Evolutionary conservation across 148 eudicot genomes (phyloP).

Genomic region (Rhododendron molle): DNA sequence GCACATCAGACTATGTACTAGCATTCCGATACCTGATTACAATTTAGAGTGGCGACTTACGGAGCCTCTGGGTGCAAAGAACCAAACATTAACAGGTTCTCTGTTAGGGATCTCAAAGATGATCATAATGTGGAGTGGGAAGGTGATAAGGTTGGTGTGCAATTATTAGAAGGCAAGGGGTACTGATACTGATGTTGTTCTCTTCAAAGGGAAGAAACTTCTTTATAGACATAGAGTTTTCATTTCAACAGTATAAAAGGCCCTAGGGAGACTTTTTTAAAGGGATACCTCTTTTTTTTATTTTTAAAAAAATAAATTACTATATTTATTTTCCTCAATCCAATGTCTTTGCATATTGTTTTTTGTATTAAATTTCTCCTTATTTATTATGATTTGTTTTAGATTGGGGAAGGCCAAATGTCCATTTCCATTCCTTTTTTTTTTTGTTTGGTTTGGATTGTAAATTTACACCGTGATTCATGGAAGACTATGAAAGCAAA

Average conservation of each 20-base stretch:
- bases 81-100: too few species aligned
- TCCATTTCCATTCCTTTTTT: neutral
- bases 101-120: neutral
- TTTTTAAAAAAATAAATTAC: too few species aligned
- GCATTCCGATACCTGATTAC: neutral
- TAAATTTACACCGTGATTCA: too few species aligned
- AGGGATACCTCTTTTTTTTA: too few species aligned
- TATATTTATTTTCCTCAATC: too few species aligned
- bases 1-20: neutral
- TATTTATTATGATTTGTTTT: too few species aligned
- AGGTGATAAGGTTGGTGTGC: neutral
- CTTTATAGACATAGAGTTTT: neutral
- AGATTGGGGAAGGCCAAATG: neutral
- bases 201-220: neutral
- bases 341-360: too few species aligned
- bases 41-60: too few species aligned
- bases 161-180: neutral
- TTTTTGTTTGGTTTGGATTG: neutral
- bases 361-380: too few species aligned
- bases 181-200: neutral
- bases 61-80: too few species aligned
- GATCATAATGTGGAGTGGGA: neutral
- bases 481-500: neutral
- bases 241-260: neutral
- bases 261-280: neutral